Conservation (phyloP, 176 grass and related monocot species). For the Rhipidocladum racemiflorum region DNA sequence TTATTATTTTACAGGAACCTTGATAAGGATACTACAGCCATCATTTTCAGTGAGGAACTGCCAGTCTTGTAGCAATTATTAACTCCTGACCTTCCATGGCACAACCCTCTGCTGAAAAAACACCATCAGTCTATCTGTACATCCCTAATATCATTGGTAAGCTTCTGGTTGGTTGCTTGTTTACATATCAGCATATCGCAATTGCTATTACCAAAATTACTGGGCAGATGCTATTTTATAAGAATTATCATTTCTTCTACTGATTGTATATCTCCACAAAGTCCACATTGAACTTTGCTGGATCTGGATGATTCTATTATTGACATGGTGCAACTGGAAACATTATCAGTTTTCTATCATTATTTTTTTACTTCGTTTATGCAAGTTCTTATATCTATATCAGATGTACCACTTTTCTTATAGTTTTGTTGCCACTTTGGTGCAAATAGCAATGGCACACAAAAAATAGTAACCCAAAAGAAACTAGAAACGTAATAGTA, state of each 20-base stretch:
- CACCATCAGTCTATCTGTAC: slow-evolving; percentile 61
- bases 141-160: slow-evolving; percentile 11
- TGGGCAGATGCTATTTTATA: not conserved
- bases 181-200: not conserved
- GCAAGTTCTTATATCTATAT: not conserved
- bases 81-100: slow-evolving; percentile 31
- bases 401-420: not conserved
- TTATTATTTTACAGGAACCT: not conserved
- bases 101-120: slow-evolving; percentile 25
- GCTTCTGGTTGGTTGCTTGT: not conserved
- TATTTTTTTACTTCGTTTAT: not conserved
- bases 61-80: not conserved
- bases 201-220: not conserved
- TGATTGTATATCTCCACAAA: not conserved
- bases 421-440: not conserved
- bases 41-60: not conserved
- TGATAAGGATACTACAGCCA: not conserved
- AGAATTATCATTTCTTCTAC: not conserved
- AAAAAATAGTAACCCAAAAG: not conserved
- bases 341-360: not conserved
- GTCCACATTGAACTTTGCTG: not conserved
- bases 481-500: not conserved
- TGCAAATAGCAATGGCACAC: not conserved
- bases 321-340: not conserved
- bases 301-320: not conserved